A percentile compares a stretch with the other conserved stretches of the same genome.
Evolutionary conservation across 208 protist genomes (phyloP).

Genomic region (Trypanosoma rangeli): DNA sequence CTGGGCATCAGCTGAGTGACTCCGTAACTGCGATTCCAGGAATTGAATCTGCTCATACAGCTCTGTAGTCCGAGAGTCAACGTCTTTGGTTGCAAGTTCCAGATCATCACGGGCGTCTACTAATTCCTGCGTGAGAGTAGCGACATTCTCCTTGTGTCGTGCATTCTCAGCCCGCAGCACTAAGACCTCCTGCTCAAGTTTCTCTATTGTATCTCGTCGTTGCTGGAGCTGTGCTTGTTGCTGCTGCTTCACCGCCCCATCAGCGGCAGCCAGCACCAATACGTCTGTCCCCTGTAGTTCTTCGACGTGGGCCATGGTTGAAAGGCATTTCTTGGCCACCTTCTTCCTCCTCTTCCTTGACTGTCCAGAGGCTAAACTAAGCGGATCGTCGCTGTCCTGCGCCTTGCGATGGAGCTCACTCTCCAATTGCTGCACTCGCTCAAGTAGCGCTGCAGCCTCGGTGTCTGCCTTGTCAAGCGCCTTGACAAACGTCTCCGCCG

Average conservation of each 20-base stretch:
- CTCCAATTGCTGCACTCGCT: conserved; percentile 46
- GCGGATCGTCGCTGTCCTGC: conserved; percentile 38
- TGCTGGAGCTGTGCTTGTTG: neutral
- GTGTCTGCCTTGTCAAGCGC: conserved; percentile 23
- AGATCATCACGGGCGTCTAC: conserved; percentile 43
- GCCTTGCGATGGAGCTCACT: conserved; percentile 42
- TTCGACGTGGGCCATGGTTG: conserved; percentile 12
- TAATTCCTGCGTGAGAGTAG: conserved; percentile 43
- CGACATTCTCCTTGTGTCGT: conserved; percentile 52
- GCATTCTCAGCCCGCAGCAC: conserved; percentile 53
- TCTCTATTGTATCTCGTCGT: neutral
- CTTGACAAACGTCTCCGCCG: conserved; percentile 16
- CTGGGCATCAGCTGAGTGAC: neutral
- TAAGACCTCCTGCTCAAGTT: conserved; percentile 39
- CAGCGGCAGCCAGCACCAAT: conserved; percentile 1
- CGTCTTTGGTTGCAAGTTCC: conserved; percentile 31
- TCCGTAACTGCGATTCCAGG: conserved; percentile 15
- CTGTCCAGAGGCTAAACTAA: conserved; percentile 25
- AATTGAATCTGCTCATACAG: conserved; percentile 37
- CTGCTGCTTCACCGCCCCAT: neutral
- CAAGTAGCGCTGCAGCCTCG: conserved; percentile 35
- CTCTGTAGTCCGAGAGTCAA: conserved; percentile 38
- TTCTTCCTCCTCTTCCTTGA: conserved; percentile 24
- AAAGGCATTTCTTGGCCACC: conserved; percentile 17
- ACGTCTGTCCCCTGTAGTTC: conserved; percentile 22